phyloP scores from a whole-genome alignment of 2,329 filamentous ascomycete species.

The Apiospora aurea region DNA sequence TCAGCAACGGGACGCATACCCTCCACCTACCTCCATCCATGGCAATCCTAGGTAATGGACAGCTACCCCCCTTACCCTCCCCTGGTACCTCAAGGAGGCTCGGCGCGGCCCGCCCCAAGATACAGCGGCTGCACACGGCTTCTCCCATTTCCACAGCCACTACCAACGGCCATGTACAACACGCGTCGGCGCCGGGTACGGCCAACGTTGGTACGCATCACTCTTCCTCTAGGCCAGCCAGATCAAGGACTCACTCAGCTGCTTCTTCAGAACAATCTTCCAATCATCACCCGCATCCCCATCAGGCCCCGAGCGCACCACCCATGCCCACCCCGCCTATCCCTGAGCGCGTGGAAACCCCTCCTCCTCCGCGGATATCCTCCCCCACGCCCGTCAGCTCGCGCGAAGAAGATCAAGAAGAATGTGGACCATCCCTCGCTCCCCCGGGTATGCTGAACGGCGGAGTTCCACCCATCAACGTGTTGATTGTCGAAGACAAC shows the following conservation, averaged over 20 bases:
- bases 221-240: constrained; percentile 51
- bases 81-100: constrained; percentile 70
- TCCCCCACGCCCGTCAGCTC: constrained; percentile 57
- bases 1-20: constrained; percentile 37
- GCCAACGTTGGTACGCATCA: constrained; percentile 47
- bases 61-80: constrained; percentile 81
- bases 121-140: constrained; percentile 76
- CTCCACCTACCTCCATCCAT: constrained; percentile 68
- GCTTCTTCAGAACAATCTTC: constrained; percentile 59
- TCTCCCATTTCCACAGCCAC: constrained; percentile 71
- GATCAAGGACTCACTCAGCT: constrained; percentile 65
- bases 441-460: constrained; percentile 76
- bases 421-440: constrained; percentile 50
- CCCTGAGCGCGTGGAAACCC: constrained; percentile 64
- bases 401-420: constrained; percentile 63
- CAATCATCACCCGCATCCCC: constrained; percentile 41
- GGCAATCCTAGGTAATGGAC: constrained; percentile 80
- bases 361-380: constrained; percentile 50
- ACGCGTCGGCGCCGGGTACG: constrained; percentile 44
- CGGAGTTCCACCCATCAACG: constrained; percentile 92
- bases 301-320: constrained; percentile 51
- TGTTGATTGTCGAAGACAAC: constrained; percentile 98
- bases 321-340: constrained; percentile 57
- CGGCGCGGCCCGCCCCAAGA: constrained; percentile 54
- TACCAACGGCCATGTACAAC: constrained; percentile 51